Percentiles rank a stretch among this genome's conserved stretches.
Conservation (phyloP, 2,329 filamentous ascomycete species). For the Neonectria sp. region DNA sequence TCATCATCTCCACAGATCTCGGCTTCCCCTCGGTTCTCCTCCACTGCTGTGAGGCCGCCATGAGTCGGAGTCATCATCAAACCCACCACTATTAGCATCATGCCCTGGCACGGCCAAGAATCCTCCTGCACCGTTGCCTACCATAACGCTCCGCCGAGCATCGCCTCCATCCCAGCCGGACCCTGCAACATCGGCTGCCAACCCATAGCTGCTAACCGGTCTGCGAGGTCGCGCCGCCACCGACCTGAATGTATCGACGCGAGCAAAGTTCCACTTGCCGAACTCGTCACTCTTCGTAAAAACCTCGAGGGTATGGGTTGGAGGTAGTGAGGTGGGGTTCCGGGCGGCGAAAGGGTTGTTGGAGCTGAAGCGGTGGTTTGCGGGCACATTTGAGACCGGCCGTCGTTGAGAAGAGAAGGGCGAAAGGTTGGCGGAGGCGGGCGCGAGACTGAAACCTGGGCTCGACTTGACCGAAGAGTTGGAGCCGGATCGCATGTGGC, state of each 20-base stretch:
- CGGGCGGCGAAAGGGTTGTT: conserved; percentile 71
- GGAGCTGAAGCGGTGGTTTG: conserved; percentile 67
- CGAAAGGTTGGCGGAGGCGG: conserved; percentile 43
- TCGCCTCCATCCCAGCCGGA: conserved; percentile 67
- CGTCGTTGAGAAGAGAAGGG: conserved; percentile 46
- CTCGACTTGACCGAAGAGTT: conserved; percentile 46
- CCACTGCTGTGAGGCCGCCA: conserved; percentile 58
- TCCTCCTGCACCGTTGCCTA: conserved; percentile 65
- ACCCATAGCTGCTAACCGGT: conserved; percentile 70
- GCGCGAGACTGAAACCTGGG: conserved; percentile 44
- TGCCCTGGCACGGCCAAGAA: conserved; percentile 67
- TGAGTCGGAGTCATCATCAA: conserved; percentile 40
- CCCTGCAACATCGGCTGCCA: conserved; percentile 66
- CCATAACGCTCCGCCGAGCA: conserved; percentile 68
- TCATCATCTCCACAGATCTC: conserved; percentile 44
- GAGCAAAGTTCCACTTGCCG: conserved; percentile 71
- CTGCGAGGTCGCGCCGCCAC: conserved; percentile 51
- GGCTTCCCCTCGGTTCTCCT: conserved; percentile 49
- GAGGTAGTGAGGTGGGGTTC: conserved; percentile 50
- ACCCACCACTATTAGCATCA: conserved; percentile 24
- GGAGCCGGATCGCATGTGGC: conserved; percentile 53
- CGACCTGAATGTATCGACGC: conserved; percentile 56
- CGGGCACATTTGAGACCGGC: conserved; percentile 48
- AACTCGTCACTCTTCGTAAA: conserved; percentile 73
- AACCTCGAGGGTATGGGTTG: conserved; percentile 71